Base-by-base conservation (phyloP, 1,284 basidiomycete species). In the Ceratobasidium sp. region DNA sequence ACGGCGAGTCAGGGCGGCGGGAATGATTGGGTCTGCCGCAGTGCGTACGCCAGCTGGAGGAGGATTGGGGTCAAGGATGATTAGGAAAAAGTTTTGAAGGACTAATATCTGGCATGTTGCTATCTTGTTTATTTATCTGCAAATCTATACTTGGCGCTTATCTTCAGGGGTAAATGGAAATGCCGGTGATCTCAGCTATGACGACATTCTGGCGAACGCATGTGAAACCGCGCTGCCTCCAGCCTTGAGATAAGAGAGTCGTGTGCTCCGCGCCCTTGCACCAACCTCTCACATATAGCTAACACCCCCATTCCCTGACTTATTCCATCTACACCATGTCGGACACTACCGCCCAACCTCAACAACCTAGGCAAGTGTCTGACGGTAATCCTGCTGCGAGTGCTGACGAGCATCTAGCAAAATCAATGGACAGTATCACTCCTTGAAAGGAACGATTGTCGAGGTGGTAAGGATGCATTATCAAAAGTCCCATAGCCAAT, bases 381-480 rank as follows among this genome's bases (percentile, higher is more conserved):
- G 6, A 18, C 8, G 8, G 43, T 21, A 21, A 10, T 28, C 46
- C 41, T 69, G 57, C 61, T 43, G 43, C 58, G 14, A 41, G 41
- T 60, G 70, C 62, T 26, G 43, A 45, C 3, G 18, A 10, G 46
- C 16, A 12, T 5, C 28, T 28, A 65, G 53, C 41, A 74, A 75
- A 71, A 52, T 59, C 23, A 72, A 80, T 77, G 82, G 81, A 52
- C 80, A 83, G 76, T 74, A 67, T 57, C 72, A 71, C 48, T 74
- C 67, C 53, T 55, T 75, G 59, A 74, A 74, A 61, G 82, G 82
- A 6, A 74, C 74, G 52, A 76, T 76, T 53, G 81, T 82, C 75
- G 82, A 82, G 76, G 62, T 77, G 61, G 57, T 75, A 45, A 32
- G 36, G 36, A 6, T 39, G 36, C 36, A 6, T 14, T n/a, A n/a